phyloP scores from a whole-genome alignment of 1,284 basidiomycete genomes.

The Caloboletus firmus region DNA sequence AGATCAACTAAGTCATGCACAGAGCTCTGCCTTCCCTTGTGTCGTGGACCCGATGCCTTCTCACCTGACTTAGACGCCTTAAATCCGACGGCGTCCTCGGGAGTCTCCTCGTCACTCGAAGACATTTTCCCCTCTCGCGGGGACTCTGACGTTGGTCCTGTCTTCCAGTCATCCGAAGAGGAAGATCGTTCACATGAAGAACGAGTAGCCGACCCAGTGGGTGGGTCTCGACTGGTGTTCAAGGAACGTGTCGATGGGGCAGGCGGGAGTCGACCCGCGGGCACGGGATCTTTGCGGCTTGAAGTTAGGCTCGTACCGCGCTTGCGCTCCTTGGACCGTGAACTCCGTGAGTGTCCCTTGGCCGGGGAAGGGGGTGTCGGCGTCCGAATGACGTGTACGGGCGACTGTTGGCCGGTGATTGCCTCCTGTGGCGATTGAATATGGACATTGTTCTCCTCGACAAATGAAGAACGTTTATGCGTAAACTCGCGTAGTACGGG shows the following conservation, averaged over 20 bases:
- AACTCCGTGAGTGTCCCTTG: slow-evolving; percentile 27
- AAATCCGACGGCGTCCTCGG: slow-evolving; percentile 53
- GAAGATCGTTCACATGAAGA: slow-evolving; percentile 13
- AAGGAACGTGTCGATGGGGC: slow-evolving; percentile 4
- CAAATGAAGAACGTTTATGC: slow-evolving; percentile 66
- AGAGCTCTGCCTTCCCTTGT: slow-evolving; percentile 63
- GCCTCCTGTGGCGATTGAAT: slow-evolving; percentile 49
- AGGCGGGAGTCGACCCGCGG: slow-evolving; percentile 18
- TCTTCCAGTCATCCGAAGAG: slow-evolving; percentile 23
- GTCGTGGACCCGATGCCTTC: slow-evolving; percentile 25
- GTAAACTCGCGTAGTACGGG: slow-evolving; percentile 65
- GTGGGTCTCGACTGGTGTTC: slow-evolving; percentile 13
- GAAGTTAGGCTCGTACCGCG: slow-evolving; percentile 7
- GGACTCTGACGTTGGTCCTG: slow-evolving; percentile 10
- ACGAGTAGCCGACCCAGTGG: slow-evolving; percentile 6
- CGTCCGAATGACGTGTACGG: slow-evolving; percentile 19
- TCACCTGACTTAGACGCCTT: slow-evolving; percentile 25
- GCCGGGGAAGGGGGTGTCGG: slow-evolving; percentile 27
- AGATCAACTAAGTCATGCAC: slow-evolving; percentile 78
- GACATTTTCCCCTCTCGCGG: slow-evolving; percentile 34
- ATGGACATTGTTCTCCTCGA: slow-evolving; percentile 51
- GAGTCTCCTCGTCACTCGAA: slow-evolving; percentile 58
- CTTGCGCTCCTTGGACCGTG: slow-evolving; percentile 31
- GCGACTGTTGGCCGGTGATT: slow-evolving; percentile 42
- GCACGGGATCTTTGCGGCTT: slow-evolving; percentile 9